A percentile compares a stretch with the other conserved stretches of the same genome.
Conservation (phyloP, 805 yeast species). For the Debaryomyces castellii region DNA sequence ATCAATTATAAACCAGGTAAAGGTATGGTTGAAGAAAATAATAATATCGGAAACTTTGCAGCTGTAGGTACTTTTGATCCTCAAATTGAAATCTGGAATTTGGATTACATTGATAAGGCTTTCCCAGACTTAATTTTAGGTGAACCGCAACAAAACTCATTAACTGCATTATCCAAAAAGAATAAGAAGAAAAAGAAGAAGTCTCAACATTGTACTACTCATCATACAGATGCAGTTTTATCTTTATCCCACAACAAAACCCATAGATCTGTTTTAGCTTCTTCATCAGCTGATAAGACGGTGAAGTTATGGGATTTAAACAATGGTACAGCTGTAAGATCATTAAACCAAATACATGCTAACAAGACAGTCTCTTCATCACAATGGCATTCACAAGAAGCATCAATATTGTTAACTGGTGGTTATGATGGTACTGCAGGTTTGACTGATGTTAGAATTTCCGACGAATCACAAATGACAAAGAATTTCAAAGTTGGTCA, state of each 20-base stretch:
- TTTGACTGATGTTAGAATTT: slow-evolving; percentile 80
- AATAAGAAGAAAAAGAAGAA: slow-evolving; percentile 49
- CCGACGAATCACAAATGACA: slow-evolving; percentile 57
- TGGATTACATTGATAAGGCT: slow-evolving; percentile 88
- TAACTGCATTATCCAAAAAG: slow-evolving; percentile 39
- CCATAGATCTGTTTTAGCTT: slow-evolving; percentile 83
- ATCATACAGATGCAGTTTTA: slow-evolving; percentile 92
- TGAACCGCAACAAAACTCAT: slow-evolving; percentile 53
- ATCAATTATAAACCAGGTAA: slow-evolving; percentile 68
- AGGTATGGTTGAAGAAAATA: slow-evolving; percentile 32
- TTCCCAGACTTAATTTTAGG: slow-evolving; percentile 94
- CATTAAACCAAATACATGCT: slow-evolving; percentile 68
- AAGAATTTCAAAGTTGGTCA: slow-evolving; percentile 60
- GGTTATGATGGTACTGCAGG: slow-evolving; percentile 88
- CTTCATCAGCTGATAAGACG: slow-evolving; percentile 94
- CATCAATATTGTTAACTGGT: slow-evolving; percentile 77
- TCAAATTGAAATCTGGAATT: slow-evolving; percentile 94
- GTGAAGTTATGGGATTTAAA: slow-evolving; percentile 94
- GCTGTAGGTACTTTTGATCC: slow-evolving; percentile 98
- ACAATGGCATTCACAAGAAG: slow-evolving; percentile 75
- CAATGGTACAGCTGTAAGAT: slow-evolving; percentile 71
- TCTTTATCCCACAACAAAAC: slow-evolving; percentile 79
- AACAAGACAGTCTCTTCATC: slow-evolving; percentile 81
- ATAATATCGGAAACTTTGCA: slow-evolving; percentile 80
- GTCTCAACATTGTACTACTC: slow-evolving; percentile 58